Conservation (phyloP, 345 rosid species). For the Melaleuca alternifolia region DNA sequence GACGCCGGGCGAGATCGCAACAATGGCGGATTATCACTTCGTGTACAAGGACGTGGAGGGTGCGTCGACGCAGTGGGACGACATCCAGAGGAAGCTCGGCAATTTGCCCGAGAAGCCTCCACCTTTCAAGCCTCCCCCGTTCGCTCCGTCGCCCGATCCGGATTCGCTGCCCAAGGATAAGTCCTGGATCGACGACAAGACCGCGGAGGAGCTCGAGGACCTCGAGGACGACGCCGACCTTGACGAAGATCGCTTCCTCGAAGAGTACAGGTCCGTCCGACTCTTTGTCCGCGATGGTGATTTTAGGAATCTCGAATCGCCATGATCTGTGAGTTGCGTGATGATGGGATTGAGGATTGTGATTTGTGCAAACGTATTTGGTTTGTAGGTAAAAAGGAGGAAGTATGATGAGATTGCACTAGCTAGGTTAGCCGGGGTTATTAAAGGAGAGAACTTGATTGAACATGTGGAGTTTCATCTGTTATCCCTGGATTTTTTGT, state of each 20-base stretch:
- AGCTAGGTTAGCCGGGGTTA: background rate
- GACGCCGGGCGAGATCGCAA: background rate
- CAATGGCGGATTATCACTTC: constrained; percentile 90
- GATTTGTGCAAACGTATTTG: background rate
- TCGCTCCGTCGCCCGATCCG: constrained; percentile 56
- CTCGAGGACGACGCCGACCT: constrained; percentile 70
- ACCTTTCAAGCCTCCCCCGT: constrained; percentile 75
- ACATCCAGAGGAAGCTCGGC: constrained; percentile 90
- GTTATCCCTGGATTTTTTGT: background rate
- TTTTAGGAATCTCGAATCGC: background rate
- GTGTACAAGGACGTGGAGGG: constrained; percentile 95
- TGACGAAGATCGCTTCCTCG: constrained; percentile 84
- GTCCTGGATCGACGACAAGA: constrained; percentile 64
- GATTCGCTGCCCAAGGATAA: constrained; percentile 65
- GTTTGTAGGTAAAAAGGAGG: background rate
- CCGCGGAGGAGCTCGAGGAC: constrained; percentile 78
- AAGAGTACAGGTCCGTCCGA: constrained; percentile 57
- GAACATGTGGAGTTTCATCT: background rate
- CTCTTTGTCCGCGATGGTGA: background rate
- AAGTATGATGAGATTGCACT: background rate
- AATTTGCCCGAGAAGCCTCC: constrained; percentile 80
- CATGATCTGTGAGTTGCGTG: background rate
- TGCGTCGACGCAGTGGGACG: constrained; percentile 98
- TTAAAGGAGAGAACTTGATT: background rate
- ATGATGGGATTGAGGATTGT: background rate